Percentiles rank a stretch among this genome's conserved stretches.
Conservation (phyloP, 1,284 basidiomycete genomes). For the Megacollybia platyphylla region DNA sequence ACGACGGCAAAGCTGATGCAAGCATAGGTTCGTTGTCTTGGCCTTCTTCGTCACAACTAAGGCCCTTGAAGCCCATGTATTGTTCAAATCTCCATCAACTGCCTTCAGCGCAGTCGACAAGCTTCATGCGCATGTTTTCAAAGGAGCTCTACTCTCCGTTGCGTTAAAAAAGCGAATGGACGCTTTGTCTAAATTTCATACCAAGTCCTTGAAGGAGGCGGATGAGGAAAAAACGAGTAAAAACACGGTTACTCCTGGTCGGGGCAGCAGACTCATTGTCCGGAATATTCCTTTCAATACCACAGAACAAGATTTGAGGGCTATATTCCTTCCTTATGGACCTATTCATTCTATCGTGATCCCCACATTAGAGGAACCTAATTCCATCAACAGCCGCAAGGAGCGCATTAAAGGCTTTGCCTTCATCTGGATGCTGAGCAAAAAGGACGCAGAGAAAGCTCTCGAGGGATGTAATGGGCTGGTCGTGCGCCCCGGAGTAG, state of each 20-base stretch:
- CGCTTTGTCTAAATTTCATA: conserved; percentile 41
- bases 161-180: conserved; percentile 85
- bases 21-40: conserved; percentile 13
- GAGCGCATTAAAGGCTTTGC: conserved; percentile 73
- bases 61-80: conserved; percentile 45
- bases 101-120: conserved; percentile 70
- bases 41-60: conserved; percentile 3
- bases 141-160: conserved; percentile 79
- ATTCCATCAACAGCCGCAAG: conserved; percentile 10
- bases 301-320: conserved; percentile 77
- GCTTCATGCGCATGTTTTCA: conserved; percentile 91
- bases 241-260: conserved; percentile 32
- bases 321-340: conserved; percentile 82
- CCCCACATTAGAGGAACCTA: conserved; percentile 29
- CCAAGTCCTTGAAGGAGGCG: conserved; percentile 10
- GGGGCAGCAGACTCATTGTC: conserved; percentile 79
- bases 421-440: conserved; percentile 89
- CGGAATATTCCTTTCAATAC: conserved; percentile 83
- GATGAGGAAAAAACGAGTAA: conserved; percentile 15
- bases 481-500: conserved; percentile 55
- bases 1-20: conserved; percentile 27
- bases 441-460: conserved; percentile 78
- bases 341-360: conserved; percentile 82
- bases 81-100: conserved; percentile 63
- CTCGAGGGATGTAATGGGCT: conserved; percentile 79